Base-by-base conservation (phyloP, 768 basidiomycete genomes). In the Porphyrellus cyaneotinctus region DNA sequence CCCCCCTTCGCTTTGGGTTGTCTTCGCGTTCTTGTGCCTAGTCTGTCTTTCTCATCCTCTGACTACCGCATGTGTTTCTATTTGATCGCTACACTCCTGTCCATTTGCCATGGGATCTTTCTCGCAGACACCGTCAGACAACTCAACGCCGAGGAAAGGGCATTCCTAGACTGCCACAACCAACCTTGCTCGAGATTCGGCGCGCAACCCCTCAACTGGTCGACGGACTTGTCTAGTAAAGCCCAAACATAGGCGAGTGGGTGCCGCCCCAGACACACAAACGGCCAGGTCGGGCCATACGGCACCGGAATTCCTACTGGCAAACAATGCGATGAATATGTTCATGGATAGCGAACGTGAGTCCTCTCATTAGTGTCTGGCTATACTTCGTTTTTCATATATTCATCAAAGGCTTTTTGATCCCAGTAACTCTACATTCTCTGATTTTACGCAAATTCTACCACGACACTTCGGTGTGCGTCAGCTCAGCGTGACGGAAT, bases 381-480 rank as follows among this genome's bases (percentile, higher is more conserved):
- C n/a, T 20, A 37, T 42, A 26, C 23, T 20, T 35, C 13, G 30
- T 12, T 52, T 41, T 30, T 54, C 11, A 18, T 12, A 42, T 49
- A 43, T 30, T 37, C 48, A 38, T 51, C 37, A 72, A 66, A 52
- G n/a, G 26, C 51, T 51, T 71, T n/a, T 62, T 60, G 64, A 82
- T 65, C 73, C 78, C 9, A 56, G 51, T 9, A 64, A 77, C 42
- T 82, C 80, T 8, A 70, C 70, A 10, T 82, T 71, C 61, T 80
- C 72, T 53, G 81, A 79, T 60, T 84, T 78, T 54, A 83, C 82
- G 11, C 84, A 86, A 58, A 77, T 85, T 43, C 72, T 12, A 82
- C 83, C 20, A 80, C 77, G 5, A 58, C 77, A 47, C 63, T 86
- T 52, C 83, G 84, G 13, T 87, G 84, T 57, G 80, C 78, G 20